Conservation (phyloP, 1,139 yeast genomes). For the Kodamaea arcana region DNA sequence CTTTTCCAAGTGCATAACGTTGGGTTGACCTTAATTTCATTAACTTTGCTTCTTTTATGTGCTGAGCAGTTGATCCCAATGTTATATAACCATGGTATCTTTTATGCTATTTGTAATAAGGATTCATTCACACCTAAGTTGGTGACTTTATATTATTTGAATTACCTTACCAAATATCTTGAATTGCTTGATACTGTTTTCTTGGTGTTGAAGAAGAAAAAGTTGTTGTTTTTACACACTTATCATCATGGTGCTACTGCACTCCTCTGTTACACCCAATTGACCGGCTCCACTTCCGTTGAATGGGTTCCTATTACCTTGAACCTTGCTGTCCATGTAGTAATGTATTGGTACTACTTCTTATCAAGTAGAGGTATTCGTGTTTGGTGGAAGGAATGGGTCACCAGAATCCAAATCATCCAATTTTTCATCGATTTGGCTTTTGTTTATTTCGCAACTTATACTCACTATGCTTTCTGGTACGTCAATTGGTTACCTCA, state of each 20-base stretch:
- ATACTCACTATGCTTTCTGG: conserved; percentile 65
- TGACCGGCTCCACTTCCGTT: conserved; percentile 84
- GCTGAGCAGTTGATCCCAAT: conserved; percentile 87
- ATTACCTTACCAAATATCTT: conserved; percentile 70
- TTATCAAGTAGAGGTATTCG: conserved; percentile 88
- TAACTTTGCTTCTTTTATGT: conserved; percentile 61
- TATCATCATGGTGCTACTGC: conserved; percentile 99
- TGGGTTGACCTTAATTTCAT: conserved; percentile 65
- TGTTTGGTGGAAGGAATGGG: conserved; percentile 99
- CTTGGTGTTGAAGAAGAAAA: conserved; percentile 87
- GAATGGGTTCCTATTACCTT: conserved; percentile 93
- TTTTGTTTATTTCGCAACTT: conserved; percentile 90
- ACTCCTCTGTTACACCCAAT: conserved; percentile 87
- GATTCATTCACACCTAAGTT: conserved; percentile 83
- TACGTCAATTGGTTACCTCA: conserved; percentile 68
- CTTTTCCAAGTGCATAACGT: conserved; percentile 76
- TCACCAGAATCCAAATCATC: conserved; percentile 90
- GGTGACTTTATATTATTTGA: conserved; percentile 77
- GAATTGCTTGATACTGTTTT: conserved; percentile 92
- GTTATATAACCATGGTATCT: conserved; percentile 68
- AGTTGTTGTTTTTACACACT: conserved; percentile 84
- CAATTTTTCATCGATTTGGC: conserved; percentile 88
- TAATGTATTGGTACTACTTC: conserved; percentile 98
- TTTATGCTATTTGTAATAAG: conserved; percentile 78
- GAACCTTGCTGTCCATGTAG: conserved; percentile 89